Conservation (phyloP, 768 basidiomycete species). For the Nidula microcarpa region DNA sequence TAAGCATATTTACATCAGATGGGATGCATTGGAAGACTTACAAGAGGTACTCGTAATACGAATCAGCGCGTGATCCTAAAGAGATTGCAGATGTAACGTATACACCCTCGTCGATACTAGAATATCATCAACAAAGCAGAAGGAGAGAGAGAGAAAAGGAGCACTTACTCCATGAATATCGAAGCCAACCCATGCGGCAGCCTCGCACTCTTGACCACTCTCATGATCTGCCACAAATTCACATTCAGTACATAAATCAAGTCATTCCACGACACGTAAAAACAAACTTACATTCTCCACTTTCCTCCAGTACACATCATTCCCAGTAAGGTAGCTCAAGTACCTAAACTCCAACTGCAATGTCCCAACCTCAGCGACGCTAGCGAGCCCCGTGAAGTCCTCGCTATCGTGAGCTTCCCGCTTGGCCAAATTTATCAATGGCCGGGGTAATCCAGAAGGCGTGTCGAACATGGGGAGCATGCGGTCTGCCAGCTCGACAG, state of each 20-base stretch:
- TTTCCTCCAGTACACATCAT: constrained; percentile 78
- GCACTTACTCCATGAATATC: constrained; percentile 75
- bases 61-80: constrained; percentile 89
- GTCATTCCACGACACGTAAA: neutral
- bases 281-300: constrained; percentile 59
- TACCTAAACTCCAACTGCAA: constrained; percentile 91
- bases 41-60: constrained; percentile 91
- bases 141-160: neutral
- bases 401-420: constrained; percentile 55
- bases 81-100: constrained; percentile 71
- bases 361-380: constrained; percentile 85
- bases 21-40: constrained; percentile 33
- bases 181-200: constrained; percentile 75
- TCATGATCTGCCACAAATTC: no score
- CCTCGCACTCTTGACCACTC: constrained; percentile 58
- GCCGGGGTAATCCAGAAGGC: constrained; percentile 75
- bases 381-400: constrained; percentile 60
- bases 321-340: constrained; percentile 73
- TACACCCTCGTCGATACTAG: constrained; percentile 34
- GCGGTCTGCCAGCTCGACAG: constrained; percentile 82
- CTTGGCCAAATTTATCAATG: constrained; percentile 70
- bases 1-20: neutral
- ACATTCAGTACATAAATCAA: constrained; percentile 17
- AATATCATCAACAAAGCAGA: neutral
- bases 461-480: constrained; percentile 83